phyloP scores from a whole-genome alignment of 139 green algal genomes.

The Coccomyxa sp. region DNA sequence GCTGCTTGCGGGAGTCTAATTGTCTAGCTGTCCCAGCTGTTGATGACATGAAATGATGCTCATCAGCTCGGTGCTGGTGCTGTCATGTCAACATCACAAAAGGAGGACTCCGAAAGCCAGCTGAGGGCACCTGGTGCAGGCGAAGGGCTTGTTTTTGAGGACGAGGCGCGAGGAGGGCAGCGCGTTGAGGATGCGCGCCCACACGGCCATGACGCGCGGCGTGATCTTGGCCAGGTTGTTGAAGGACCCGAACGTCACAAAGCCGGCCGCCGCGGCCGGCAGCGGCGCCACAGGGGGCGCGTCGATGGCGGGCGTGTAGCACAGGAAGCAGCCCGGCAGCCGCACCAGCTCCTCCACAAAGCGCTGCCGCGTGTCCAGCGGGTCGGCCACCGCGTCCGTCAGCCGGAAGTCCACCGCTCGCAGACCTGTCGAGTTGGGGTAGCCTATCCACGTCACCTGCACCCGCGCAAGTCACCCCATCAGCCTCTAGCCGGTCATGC shows the following conservation, averaged over 20 bases:
- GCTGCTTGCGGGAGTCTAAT: no score
- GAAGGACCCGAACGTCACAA: constrained; percentile 97
- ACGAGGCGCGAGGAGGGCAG: constrained; percentile 78
- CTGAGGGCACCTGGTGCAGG: constrained; percentile 45
- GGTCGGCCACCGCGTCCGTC: constrained; percentile 80
- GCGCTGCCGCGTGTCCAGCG: constrained; percentile 51
- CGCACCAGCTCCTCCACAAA: constrained; percentile 84
- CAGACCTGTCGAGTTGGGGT: constrained; percentile 95
- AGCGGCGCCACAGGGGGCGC: constrained; percentile 69
- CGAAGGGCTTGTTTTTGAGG: constrained; percentile 97
- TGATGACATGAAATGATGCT: no score
- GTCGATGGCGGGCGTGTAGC: constrained; percentile 87
- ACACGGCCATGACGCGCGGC: constrained; percentile 71
- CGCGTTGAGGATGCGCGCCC: constrained; percentile 69
- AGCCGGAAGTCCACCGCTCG: constrained; percentile 83
- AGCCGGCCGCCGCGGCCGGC: constrained; percentile 62
- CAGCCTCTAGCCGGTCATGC: no score
- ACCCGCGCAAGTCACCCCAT: no score
- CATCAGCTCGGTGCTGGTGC: no score
- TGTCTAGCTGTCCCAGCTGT: no score
- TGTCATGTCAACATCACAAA: no score
- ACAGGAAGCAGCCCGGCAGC: constrained; percentile 92
- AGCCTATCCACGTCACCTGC: constrained; percentile 97
- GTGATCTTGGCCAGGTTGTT: constrained; percentile 97
- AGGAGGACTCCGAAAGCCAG: no score